Evolutionary conservation across 73 alveolate species (phyloP), one percentile per base, ranked within the genome.

Genomic region (Tetrahymena thermophila): DNA sequence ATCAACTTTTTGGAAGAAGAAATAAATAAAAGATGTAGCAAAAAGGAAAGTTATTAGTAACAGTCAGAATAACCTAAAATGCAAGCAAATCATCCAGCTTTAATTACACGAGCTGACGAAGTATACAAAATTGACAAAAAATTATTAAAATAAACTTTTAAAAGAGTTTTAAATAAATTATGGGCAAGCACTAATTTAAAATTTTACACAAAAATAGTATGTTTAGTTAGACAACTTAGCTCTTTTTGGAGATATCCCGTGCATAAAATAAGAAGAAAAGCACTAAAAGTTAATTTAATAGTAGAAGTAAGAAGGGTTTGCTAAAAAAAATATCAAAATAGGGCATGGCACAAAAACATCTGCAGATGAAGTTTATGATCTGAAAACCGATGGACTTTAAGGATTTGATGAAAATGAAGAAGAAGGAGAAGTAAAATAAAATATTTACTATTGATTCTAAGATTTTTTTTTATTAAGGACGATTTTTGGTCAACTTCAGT

Each of bases 351-450:
- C 42, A 7, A 71, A 71, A 28, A 25, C 35, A 28, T 85, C 95
- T 43, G 97, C 97, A 43, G 97, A 95, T 85, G 97, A 95, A 89
- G 95, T 85, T 34, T 95, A 85, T 89, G 97, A 95, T 55, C 4
- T 95, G 34, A 94, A 95, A 44, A 89, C 55, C 34, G 97, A 95
- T 85, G 31, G 84, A 19, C n/a, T 40, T 4, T 95, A 85, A 34
- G 95, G 95, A 10, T 85, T 85, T 55, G 34, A 35, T 10, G 95
- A 93, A 34, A 28, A 85, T 21, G 83, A 85, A 23, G 97, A 95
- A 35, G 57, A 85, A 35, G 97, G 38, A 34, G 97, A 89, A 40
- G 95, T 43, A 25, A 85, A 94, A 9, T 42, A 93, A 84, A 97
- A 94, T 16, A 71, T 93, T 56, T 83, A 25, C n/a, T 71, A 17